Evolutionary conservation across 331 rosid species (phyloP).

Genomic region (Saraca asoca): DNA sequence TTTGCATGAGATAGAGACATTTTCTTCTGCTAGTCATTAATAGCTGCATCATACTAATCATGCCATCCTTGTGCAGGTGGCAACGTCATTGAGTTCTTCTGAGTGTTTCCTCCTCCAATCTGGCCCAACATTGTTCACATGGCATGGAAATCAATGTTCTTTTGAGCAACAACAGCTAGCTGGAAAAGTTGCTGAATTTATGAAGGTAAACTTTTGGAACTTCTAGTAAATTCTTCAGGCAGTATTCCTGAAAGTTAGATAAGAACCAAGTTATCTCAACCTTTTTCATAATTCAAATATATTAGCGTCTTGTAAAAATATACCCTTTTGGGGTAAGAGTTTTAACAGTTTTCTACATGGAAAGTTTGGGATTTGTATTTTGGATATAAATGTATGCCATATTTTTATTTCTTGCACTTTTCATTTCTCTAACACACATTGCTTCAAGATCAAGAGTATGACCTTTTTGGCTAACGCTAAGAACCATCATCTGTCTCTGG

Average conservation of each 20-base stretch:
- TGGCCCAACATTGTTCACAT: constrained; percentile 76
- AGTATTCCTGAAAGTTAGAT: constrained; percentile 26
- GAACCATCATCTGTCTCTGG: background rate
- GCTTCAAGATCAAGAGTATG: too few relatives aligned
- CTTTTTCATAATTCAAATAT: constrained; percentile 22
- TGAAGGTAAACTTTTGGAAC: constrained; percentile 56
- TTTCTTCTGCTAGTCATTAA: constrained; percentile 25
- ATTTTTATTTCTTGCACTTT: constrained; percentile 14
- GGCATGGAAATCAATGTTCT: constrained; percentile 93
- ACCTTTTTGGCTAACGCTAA: background rate
- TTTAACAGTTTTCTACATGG: background rate
- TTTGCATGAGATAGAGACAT: background rate
- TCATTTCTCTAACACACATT: background rate
- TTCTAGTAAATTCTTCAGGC: constrained; percentile 25
- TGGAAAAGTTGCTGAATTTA: constrained; percentile 79
- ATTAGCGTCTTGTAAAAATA: constrained; percentile 2
- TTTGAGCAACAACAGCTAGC: constrained; percentile 92
- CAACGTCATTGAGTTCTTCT: constrained; percentile 73
- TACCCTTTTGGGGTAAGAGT: background rate
- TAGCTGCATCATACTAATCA: constrained; percentile 14
- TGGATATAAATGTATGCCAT: constrained; percentile 6
- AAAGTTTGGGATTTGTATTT: constrained; percentile 2
- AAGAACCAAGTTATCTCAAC: constrained; percentile 13
- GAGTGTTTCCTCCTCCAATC: constrained; percentile 87
- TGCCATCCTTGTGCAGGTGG: constrained; percentile 62